phyloP scores from a whole-genome alignment of 257 asterid genomes.

The Solanum lycopersicoides region DNA sequence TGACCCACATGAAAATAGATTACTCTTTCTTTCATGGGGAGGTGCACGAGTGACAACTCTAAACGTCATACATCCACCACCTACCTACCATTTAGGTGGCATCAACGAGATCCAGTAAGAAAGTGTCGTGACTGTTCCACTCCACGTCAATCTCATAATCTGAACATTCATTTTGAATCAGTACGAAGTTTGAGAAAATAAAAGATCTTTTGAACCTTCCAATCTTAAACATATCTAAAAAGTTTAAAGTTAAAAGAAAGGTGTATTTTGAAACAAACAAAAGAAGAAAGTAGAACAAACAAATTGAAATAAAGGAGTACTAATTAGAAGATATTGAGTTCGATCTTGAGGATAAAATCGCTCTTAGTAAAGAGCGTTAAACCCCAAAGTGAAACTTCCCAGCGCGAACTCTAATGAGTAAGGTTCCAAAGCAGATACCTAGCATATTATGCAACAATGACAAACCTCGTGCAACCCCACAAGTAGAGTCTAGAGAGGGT shows the following conservation, averaged over 20 bases:
- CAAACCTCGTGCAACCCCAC: not conserved
- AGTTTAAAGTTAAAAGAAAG: too few relatives aligned
- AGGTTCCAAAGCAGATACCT: not conserved
- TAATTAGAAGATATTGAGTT: not conserved
- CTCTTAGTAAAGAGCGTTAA: not conserved
- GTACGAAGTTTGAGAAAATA: too few relatives aligned
- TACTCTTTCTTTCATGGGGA: not conserved
- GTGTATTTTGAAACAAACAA: not conserved
- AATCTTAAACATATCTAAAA: too few relatives aligned
- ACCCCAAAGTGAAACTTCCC: not conserved
- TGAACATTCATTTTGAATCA: too few relatives aligned
- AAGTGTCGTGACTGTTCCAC: not conserved
- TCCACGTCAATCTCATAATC: not conserved
- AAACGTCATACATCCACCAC: not conserved
- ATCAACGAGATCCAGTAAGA: not conserved
- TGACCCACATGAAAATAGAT: not conserved
- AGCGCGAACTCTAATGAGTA: not conserved
- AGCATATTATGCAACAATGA: not conserved
- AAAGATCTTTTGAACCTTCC: too few relatives aligned
- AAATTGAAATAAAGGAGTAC: not conserved
- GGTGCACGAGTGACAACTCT: not conserved
- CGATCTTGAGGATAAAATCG: not conserved
- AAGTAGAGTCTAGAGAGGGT: not conserved
- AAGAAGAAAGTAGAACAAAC: not conserved
- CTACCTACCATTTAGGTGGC: not conserved